These are phyloP conservation scores for Protea cynaroides DNA, from an alignment of 164 flowering plant genomes.

Conservation along the genomic window DNA sequence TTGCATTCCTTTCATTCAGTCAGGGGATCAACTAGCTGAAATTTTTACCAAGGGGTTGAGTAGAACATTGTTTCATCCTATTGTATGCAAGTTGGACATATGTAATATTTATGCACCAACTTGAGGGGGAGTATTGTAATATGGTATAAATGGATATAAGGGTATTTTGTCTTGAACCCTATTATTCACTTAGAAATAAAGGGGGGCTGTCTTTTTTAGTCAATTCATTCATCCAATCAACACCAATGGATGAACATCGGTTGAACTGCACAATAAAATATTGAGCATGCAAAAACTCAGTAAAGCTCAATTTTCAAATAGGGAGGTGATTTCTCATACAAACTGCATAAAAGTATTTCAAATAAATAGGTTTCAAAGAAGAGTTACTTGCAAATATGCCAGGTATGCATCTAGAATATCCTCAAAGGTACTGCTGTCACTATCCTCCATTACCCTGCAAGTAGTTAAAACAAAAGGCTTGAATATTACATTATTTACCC, in stretches of 20 bases:
- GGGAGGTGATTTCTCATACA: not conserved
- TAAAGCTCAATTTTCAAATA: not conserved
- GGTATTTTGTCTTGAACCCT: too few species aligned
- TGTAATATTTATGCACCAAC: too few species aligned
- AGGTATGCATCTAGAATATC: conserved; percentile 85
- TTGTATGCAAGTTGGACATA: too few species aligned
- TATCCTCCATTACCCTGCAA: conserved; percentile 51
- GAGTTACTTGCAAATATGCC: conserved; percentile 77
- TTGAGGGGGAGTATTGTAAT: too few species aligned
- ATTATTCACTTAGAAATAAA: too few species aligned
- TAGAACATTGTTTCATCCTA: too few species aligned
- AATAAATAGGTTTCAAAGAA: conserved; percentile 2
- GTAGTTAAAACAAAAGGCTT: conserved; percentile 5
- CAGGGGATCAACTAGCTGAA: too few species aligned
- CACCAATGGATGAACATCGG: not conserved
- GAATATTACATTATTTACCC: not conserved
- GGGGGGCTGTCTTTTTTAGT: too few species aligned
- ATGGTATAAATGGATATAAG: too few species aligned
- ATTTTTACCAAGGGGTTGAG: too few species aligned
- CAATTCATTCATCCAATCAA: too few species aligned
- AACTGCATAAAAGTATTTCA: not conserved
- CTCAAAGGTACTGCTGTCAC: conserved; percentile 47
- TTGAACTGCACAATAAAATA: not conserved
- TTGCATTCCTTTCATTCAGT: too few species aligned
- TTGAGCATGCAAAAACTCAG: not conserved